Evolutionary conservation across 768 basidiomycete genomes (phyloP).

Genomic region (Tephrocybe sp.): DNA sequence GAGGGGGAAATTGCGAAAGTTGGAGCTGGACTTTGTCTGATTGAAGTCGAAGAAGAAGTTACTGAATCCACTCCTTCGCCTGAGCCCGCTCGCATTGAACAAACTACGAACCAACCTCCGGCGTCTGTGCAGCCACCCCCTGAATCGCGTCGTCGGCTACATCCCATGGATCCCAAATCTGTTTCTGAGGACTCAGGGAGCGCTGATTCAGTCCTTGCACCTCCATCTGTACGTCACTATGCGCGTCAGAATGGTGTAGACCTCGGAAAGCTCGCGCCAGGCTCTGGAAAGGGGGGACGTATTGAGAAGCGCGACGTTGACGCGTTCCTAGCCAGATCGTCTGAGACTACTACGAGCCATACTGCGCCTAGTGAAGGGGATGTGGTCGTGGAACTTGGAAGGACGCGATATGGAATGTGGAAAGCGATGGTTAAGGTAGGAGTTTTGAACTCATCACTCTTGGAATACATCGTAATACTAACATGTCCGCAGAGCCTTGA

Average conservation of each 20-base stretch:
- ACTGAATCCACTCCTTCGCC: constrained; percentile 14
- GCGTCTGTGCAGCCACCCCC: constrained; percentile 9
- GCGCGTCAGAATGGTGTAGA: constrained; percentile 67
- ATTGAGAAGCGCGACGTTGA: constrained; percentile 77
- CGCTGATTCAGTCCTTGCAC: constrained; percentile 51
- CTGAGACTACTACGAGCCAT: not conserved
- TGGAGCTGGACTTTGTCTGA: constrained; percentile 71
- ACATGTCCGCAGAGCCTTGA: constrained; percentile 59
- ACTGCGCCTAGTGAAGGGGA: constrained; percentile 31
- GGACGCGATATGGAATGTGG: constrained; percentile 85
- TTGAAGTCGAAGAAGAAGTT: constrained; percentile 72
- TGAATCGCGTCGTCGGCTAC: constrained; percentile 29
- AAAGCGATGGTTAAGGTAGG: constrained; percentile 82
- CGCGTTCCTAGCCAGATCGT: constrained; percentile 37
- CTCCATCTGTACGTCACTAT: constrained; percentile 76
- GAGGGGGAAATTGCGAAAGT: constrained; percentile 87
- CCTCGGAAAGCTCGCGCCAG: constrained; percentile 51
- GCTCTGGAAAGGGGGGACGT: constrained; percentile 72
- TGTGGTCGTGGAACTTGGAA: constrained; percentile 64
- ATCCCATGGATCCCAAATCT: constrained; percentile 66
- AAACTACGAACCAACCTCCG: constrained; percentile 10
- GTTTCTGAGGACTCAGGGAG: constrained; percentile 4
- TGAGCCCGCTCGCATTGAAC: constrained; percentile 14
- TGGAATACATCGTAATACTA: not conserved
- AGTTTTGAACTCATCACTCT: not conserved